These are phyloP conservation scores for Juglanconis oblonga DNA, from an alignment of 2,329 filamentous ascomycete species.

Conservation along the genomic window DNA sequence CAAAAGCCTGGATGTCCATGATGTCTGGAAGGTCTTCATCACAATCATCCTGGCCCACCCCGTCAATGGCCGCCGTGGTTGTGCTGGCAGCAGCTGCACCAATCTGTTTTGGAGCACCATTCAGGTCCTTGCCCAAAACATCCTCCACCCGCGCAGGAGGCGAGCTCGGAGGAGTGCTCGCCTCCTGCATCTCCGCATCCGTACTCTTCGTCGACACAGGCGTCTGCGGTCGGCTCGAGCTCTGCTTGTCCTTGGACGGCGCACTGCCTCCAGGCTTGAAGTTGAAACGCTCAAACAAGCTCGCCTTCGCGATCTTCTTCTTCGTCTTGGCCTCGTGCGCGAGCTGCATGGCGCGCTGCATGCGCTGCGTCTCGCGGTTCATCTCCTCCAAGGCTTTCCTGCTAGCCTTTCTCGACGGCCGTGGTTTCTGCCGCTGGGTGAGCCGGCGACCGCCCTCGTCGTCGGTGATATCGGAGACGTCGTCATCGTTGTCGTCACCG, in stretches of 20 bases:
- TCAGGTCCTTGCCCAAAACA: slow-evolving; percentile 12
- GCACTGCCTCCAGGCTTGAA: slow-evolving; percentile 49
- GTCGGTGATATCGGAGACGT: slow-evolving; percentile 56
- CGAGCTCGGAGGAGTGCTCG: slow-evolving; percentile 72
- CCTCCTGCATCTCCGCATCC: slow-evolving; percentile 49
- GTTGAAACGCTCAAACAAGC: slow-evolving; percentile 82
- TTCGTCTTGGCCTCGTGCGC: slow-evolving; percentile 85
- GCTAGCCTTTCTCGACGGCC: slow-evolving; percentile 79
- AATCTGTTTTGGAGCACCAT: neutral
- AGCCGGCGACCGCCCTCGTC: slow-evolving; percentile 63
- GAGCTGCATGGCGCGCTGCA: slow-evolving; percentile 86
- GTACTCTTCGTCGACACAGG: slow-evolving; percentile 43
- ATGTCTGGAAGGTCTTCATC: slow-evolving; percentile 33
- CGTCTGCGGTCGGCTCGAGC: slow-evolving; percentile 54
- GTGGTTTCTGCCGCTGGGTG: slow-evolving; percentile 64
- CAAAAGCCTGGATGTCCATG: slow-evolving; percentile 18
- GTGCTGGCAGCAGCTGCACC: slow-evolving; percentile 4
- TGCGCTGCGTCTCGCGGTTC: slow-evolving; percentile 87
- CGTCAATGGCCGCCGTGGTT: slow-evolving; percentile 17
- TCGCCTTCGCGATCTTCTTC: slow-evolving; percentile 83
- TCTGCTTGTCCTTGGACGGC: slow-evolving; percentile 33
- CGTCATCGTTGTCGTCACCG: slow-evolving; percentile 39
- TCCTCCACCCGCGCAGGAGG: slow-evolving; percentile 41
- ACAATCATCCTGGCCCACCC: slow-evolving; percentile 20
- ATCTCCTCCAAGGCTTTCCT: slow-evolving; percentile 96